Conservation (phyloP, 345 rosid genomes). For the Heritiera fomes region DNA sequence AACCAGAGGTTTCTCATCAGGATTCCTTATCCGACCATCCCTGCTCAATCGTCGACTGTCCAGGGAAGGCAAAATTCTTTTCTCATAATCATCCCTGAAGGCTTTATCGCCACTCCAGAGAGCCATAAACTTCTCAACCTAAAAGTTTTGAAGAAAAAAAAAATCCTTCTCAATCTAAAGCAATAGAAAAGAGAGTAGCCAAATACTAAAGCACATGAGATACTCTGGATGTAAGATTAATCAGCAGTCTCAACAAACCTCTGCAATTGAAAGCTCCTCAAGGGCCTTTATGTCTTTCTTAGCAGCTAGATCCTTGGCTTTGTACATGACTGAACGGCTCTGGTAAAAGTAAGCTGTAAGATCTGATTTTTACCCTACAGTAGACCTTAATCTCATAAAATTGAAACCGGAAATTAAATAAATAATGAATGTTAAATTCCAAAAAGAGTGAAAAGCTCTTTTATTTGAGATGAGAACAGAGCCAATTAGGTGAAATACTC, state of each 20-base stretch:
- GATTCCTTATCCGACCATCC: conserved; percentile 70
- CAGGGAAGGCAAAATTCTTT: conserved; percentile 59
- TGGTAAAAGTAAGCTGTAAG: conserved; percentile 37
- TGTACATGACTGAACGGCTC: conserved; percentile 38
- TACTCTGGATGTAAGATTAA: conserved; percentile 1
- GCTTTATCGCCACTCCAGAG: conserved; percentile 67
- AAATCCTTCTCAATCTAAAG: conserved; percentile 33
- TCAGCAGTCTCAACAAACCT: conserved; percentile 40
- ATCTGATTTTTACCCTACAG: too few species aligned
- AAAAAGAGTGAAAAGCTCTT: too few species aligned
- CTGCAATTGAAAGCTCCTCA: conserved; percentile 40
- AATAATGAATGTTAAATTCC: too few species aligned
- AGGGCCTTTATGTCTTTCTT: conserved; percentile 52
- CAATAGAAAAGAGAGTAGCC: conserved; percentile 22
- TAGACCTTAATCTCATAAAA: too few species aligned
- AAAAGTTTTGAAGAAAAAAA: too few species aligned
- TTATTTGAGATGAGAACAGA: too few species aligned
- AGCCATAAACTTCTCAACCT: conserved; percentile 67
- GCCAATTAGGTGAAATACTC: too few species aligned
- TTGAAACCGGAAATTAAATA: too few species aligned
- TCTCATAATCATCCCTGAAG: conserved; percentile 83
- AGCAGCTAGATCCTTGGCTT: conserved; percentile 52
- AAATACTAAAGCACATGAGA: background rate
- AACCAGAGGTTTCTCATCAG: conserved; percentile 61
- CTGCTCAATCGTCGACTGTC: conserved; percentile 58